phyloP scores from a whole-genome alignment of 495 filamentous ascomycete species.

The Penicillium crystallinum region DNA sequence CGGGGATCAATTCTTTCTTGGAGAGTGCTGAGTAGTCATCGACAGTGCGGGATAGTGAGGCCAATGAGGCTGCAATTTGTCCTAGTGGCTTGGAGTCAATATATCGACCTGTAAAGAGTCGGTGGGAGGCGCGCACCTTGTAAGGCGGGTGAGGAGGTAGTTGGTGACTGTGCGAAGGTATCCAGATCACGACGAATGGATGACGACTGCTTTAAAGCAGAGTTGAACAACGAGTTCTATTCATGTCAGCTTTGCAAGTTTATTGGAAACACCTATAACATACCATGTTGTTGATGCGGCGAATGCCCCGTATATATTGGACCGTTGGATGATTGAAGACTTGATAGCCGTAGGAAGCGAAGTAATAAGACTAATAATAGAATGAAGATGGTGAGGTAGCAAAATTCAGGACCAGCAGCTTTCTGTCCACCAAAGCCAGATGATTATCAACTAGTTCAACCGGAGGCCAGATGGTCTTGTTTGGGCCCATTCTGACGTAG shows the following conservation, averaged over 20 bases:
- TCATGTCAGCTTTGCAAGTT: not conserved
- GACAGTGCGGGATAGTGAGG: constrained; percentile 82
- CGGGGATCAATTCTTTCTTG: constrained; percentile 77
- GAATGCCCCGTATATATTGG: not conserved
- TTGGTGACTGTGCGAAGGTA: constrained; percentile 58
- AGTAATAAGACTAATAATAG: too few species aligned
- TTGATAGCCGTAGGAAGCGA: not conserved
- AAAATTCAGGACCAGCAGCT: not conserved
- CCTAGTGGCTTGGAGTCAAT: constrained; percentile 37
- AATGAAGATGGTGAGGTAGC: too few species aligned
- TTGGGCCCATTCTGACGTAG: constrained; percentile 28
- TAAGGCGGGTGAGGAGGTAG: constrained; percentile 57
- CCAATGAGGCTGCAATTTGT: constrained; percentile 80
- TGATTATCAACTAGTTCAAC: not conserved
- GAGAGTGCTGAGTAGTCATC: constrained; percentile 87
- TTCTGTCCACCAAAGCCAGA: not conserved
- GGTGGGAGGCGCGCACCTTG: constrained; percentile 43
- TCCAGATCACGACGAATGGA: constrained; percentile 81
- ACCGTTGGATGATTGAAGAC: not conserved
- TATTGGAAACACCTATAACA: not conserved
- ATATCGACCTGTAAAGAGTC: constrained; percentile 4
- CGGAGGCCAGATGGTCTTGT: constrained; percentile 36
- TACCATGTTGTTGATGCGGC: constrained; percentile 19
- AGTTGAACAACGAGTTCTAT: constrained; percentile 91
- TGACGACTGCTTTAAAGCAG: constrained; percentile 87